Evolutionary conservation across 2,329 filamentous ascomycete genomes (phyloP), one percentile per base, ranked within the genome.

Genomic region (Talaromyces sp.): DNA sequence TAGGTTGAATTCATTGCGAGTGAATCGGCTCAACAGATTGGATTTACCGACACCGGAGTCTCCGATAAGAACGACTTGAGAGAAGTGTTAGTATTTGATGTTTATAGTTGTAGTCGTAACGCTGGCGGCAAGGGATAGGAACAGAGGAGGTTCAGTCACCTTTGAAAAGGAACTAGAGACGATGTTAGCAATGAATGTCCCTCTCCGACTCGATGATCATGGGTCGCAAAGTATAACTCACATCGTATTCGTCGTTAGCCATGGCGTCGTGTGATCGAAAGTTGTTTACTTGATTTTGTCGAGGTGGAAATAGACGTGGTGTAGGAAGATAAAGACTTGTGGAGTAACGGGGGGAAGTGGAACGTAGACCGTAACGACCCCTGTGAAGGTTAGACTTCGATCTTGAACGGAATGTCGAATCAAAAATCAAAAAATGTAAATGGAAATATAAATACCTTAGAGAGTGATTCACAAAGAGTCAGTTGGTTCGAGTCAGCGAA

Each of bases 231-330:
- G n/a, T 10, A 17, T 58, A 53, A 79, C 91, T 83, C 81, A 97
- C 93, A 88, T 99, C 94, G 82, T 99, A 99, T 83, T 99, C 94
- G 85, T 99, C 94, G 87, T 97, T 99, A 74, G 93, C 94, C 94
- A 97, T 99, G 78, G 62, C 68, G 67, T 45, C 50, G 54, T 56
- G 33, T 19, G 22, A 13, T 28, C 17, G 7, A n/a, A 13, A 15
- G 45, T 22, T 48, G 43, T 8, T 28, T 56, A 36, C 33, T 53
- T 51, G 57, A 52, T 54, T 56, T 43, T 50, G 22, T 48, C 21
- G 57, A 35, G 8, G 53, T 43, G 53, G 19, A 53, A 36, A 56
- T 39, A 56, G 45, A 50, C 6, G 43, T 39, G 36, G 43, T 50
- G 54, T 48, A 33, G 17, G 31, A 51, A 59, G 46, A 56, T 55